Base-by-base conservation (phyloP, 2,329 filamentous ascomycete species). In the Curvularia eragrostidis region DNA sequence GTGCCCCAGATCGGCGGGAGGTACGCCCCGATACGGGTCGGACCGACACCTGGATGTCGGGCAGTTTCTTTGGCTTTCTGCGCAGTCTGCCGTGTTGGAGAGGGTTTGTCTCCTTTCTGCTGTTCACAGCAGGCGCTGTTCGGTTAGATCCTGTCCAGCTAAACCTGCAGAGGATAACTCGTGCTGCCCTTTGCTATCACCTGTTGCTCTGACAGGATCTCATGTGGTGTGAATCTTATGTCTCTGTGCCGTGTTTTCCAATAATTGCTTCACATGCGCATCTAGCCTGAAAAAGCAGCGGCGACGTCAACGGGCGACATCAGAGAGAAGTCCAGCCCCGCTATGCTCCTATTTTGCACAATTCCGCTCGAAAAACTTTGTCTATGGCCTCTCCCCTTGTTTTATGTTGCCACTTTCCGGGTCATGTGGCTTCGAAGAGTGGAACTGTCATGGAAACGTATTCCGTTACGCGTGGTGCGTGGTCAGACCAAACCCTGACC, bases 1-100 rank as follows among this genome's bases (percentile, higher is more conserved):
- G 21, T 48, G 49, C 44, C 43, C 38, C 41, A 21, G 52, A 50
- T 52, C 44, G 38, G 43, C 54, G 54, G 54, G 42, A 56, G 54
- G 54, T 32, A 56, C 54, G 54, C 43, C 26, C 54, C 54, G 54
- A 47, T 21, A 53, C 54, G 54, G 54, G 43, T 56, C 54, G 54
- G 54, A 34, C 54, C 54, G 54, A 39, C 44, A 52, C 19, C 26
- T 36, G 34, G 23, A 39, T 53, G 30, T 43, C 34, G 21, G 41
- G 32, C 49, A 53, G 21, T 34, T 21, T 46, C 26, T 30, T 32
- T 30, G n/a, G 18, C n/a, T 46, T 30, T 18, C 24, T 46, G 43
- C 43, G 15, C 42, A 30, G 43, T 26, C n/a, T 30, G 43, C 43
- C 24, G 9, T 19, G 12, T 32, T 52, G 13, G 23, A 9, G 23